Conservation (phyloP, 208 protist species). For the Lotmaria passim region DNA sequence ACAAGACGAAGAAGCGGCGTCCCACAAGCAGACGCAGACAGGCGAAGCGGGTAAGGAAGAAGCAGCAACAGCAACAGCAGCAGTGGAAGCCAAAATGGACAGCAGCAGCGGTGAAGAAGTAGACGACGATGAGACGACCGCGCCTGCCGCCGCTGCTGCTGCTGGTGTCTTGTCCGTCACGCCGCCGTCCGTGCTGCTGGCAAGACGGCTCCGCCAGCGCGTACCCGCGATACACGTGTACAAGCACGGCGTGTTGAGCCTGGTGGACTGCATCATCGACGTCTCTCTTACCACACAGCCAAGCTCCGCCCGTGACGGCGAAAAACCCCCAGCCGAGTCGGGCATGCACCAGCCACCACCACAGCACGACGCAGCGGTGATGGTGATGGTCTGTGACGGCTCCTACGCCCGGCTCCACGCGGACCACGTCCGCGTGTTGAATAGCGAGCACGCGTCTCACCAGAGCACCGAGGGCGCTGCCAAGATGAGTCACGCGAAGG, state of each 20-base stretch:
- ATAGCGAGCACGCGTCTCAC: not conserved
- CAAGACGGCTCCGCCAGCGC: not conserved
- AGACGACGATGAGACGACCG: not conserved
- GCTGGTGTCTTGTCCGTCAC: no score
- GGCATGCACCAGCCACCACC: no score
- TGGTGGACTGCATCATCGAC: constrained; percentile 30
- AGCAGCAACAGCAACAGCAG: not conserved
- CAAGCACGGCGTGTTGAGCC: constrained; percentile 29
- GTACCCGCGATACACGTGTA: constrained; percentile 19
- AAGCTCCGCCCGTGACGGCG: not conserved
- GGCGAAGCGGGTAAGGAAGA: not conserved
- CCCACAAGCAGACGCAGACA: not conserved
- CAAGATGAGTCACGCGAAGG: no score
- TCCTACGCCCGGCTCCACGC: constrained; percentile 29
- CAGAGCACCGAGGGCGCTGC: no score
- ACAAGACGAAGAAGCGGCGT: not conserved
- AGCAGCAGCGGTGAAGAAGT: not conserved
- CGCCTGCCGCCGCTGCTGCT: no score
- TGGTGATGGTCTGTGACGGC: constrained; percentile 23
- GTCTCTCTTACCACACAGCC: constrained; percentile 1
- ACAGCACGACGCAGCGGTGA: no score
- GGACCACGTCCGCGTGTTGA: constrained; percentile 20
- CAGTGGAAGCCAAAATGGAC: not conserved
- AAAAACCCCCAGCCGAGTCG: not conserved
- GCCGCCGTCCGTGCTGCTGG: no score